Percentiles rank a stretch among this genome's conserved stretches.
Conservation (phyloP, 2,329 filamentous ascomycete genomes). For the Cytospora schulzeri region DNA sequence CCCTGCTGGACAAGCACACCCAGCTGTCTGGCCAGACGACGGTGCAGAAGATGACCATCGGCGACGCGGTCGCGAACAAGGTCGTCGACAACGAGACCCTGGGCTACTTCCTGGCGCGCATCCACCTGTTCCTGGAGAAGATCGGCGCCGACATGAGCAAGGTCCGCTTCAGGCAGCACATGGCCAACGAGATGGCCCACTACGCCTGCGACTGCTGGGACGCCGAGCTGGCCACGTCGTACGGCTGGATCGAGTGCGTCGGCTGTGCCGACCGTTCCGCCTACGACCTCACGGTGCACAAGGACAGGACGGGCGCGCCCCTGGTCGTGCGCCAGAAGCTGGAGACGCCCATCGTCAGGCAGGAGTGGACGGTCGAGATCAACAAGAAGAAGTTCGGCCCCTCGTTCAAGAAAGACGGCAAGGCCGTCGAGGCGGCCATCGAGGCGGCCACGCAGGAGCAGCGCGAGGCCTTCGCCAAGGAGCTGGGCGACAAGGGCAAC, state of each 20-base stretch:
- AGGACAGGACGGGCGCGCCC: conserved; percentile 86
- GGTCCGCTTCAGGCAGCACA: conserved; percentile 95
- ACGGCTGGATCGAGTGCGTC: conserved; percentile 98
- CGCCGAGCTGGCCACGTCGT: conserved; percentile 85
- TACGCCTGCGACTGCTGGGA: conserved; percentile 99
- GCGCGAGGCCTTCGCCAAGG: conserved; percentile 76
- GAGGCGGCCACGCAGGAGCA: conserved; percentile 71
- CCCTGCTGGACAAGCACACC: conserved; percentile 80
- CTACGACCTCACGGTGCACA: conserved; percentile 90
- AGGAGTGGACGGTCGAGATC: conserved; percentile 86
- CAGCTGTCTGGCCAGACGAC: conserved; percentile 85
- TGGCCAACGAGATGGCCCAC: conserved; percentile 78
- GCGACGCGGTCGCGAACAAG: conserved; percentile 78
- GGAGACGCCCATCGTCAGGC: conserved; percentile 74
- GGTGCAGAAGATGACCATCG: conserved; percentile 73
- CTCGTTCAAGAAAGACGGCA: conserved; percentile 92
- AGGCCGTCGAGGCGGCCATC: conserved; percentile 79
- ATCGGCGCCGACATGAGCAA: conserved; percentile 87
- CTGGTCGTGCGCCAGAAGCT: conserved; percentile 83
- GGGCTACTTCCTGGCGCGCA: conserved; percentile 94
- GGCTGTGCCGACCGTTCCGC: conserved; percentile 95
- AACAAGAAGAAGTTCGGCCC: conserved; percentile 97
- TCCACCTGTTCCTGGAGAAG: conserved; percentile 85
- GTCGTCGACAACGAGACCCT: conserved; percentile 97
- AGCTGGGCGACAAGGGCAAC: conserved; percentile 73